Percentiles rank a stretch among this genome's conserved stretches.
phyloP scores from a whole-genome alignment of 345 rosid species.

The Geranium rotundifolium region DNA sequence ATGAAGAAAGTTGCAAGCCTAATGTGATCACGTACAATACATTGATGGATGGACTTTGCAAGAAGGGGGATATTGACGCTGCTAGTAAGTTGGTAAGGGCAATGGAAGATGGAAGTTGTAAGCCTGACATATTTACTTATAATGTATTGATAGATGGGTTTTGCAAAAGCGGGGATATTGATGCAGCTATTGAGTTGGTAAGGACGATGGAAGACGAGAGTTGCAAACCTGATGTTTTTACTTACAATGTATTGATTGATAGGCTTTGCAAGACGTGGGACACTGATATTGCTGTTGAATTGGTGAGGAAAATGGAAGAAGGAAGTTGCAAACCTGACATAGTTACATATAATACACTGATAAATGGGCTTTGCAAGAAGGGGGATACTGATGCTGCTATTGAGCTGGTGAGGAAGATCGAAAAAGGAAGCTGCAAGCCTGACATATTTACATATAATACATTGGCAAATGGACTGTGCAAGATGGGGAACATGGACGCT shows the following conservation, averaged over 20 bases:
- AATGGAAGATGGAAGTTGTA: constrained; percentile 44
- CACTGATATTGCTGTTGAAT: constrained; percentile 55
- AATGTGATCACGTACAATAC: constrained; percentile 53
- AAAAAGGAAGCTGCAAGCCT: constrained; percentile 41
- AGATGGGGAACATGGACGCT: constrained; percentile 43
- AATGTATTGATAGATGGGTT: constrained; percentile 53
- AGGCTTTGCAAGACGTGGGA: constrained; percentile 52
- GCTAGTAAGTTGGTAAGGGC: constrained; percentile 39
- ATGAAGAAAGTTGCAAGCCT: constrained; percentile 41
- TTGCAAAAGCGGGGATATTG: constrained; percentile 51
- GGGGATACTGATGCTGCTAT: constrained; percentile 42
- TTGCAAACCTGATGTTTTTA: constrained; percentile 37
- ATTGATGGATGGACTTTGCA: constrained; percentile 56
- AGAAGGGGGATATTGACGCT: constrained; percentile 31
- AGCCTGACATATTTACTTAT: constrained; percentile 41
- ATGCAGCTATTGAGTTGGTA: constrained; percentile 33
- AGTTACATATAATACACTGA: constrained; percentile 51
- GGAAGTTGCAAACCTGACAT: constrained; percentile 48
- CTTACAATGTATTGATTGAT: constrained; percentile 54
- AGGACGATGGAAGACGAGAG: constrained; percentile 58
- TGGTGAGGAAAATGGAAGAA: constrained; percentile 48
- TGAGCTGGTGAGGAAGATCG: constrained; percentile 60
- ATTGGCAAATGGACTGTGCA: constrained; percentile 48
- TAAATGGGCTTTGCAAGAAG: constrained; percentile 57
- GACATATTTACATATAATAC: constrained; percentile 40